These are phyloP conservation scores for Fusarium annulatum DNA, from an alignment of 2,329 filamentous ascomycete species.

Conservation along the genomic window DNA sequence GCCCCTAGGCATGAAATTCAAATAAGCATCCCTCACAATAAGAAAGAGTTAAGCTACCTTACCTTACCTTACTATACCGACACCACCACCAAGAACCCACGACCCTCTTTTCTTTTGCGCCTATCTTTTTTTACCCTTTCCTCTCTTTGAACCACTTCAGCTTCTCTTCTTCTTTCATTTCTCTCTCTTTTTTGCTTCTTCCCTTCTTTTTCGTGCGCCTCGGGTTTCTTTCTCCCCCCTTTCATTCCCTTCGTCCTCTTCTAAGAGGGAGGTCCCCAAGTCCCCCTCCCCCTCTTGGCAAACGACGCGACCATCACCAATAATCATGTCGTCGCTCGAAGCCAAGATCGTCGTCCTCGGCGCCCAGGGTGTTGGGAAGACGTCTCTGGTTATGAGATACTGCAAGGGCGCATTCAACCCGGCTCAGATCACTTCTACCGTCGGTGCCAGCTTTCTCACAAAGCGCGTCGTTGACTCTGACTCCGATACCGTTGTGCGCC, in stretches of 20 bases:
- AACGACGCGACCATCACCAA: slow-evolving; percentile 20
- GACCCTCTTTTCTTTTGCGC: slow-evolving; percentile 26
- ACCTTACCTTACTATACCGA: background rate
- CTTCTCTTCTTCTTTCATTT: slow-evolving; percentile 16
- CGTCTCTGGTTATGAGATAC: slow-evolving; percentile 80
- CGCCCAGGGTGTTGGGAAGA: slow-evolving; percentile 83
- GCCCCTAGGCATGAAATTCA: slow-evolving; percentile 2
- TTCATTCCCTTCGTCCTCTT: slow-evolving; percentile 6
- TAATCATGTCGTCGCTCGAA: slow-evolving; percentile 71
- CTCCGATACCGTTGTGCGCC: slow-evolving; percentile 85
- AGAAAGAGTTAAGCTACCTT: background rate
- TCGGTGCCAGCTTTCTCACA: slow-evolving; percentile 82
- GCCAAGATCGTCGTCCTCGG: slow-evolving; percentile 86
- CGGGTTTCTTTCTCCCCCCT: slow-evolving; percentile 6
- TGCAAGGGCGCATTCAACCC: slow-evolving; percentile 78
- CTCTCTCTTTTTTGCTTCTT: slow-evolving; percentile 24
- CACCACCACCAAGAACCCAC: slow-evolving; percentile 27
- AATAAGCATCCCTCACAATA: slow-evolving; percentile 2
- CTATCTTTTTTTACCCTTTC: slow-evolving; percentile 8
- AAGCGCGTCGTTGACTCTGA: slow-evolving; percentile 86
- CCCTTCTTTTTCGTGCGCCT: slow-evolving; percentile 11
- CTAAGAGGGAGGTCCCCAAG: slow-evolving; percentile 10
- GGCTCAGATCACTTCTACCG: slow-evolving; percentile 73
- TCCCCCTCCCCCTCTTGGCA: slow-evolving; percentile 6
- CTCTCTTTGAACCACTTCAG: slow-evolving; percentile 4